Evolutionary conservation across 192 early-diverging fungal species (phyloP).

Genomic region (Mortierella hygrophila): DNA sequence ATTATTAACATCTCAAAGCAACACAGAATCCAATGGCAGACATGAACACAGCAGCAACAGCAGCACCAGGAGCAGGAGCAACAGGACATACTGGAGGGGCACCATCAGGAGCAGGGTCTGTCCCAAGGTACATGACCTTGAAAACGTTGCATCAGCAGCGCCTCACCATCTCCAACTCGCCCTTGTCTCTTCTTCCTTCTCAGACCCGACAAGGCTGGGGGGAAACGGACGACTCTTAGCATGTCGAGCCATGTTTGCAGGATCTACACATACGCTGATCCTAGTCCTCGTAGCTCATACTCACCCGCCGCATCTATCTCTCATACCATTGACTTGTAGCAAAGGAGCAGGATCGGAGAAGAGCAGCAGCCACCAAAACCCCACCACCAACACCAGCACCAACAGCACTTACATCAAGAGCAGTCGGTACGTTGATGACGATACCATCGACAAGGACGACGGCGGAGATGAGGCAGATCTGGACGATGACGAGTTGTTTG

Average conservation of each 20-base stretch:
- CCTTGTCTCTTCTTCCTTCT: too few species aligned
- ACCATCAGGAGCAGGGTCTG: not conserved
- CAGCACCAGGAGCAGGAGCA: not conserved
- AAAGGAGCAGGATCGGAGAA: slow-evolving; percentile 13
- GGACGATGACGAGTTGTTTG: slow-evolving; percentile 84
- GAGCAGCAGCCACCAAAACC: not conserved
- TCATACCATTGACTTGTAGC: not conserved
- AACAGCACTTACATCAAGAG: not conserved
- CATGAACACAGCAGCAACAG: not conserved
- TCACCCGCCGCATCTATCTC: not conserved
- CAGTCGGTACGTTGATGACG: slow-evolving; percentile 36
- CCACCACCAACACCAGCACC: not conserved
- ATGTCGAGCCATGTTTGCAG: too few species aligned
- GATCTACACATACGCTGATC: too few species aligned
- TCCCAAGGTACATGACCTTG: not conserved
- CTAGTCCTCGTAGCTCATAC: too few species aligned
- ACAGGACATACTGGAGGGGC: slow-evolving; percentile 7
- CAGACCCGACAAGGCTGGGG: too few species aligned
- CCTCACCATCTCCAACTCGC: too few species aligned
- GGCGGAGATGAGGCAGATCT: slow-evolving; percentile 66
- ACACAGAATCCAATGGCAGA: slow-evolving; percentile 25
- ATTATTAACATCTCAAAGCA: not conserved
- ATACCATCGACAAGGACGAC: slow-evolving; percentile 38
- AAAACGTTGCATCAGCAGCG: not conserved
- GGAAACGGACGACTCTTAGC: too few species aligned